Base-by-base conservation (phyloP, 2,329 filamentous ascomycete genomes). In the Alternaria metachromatica region DNA sequence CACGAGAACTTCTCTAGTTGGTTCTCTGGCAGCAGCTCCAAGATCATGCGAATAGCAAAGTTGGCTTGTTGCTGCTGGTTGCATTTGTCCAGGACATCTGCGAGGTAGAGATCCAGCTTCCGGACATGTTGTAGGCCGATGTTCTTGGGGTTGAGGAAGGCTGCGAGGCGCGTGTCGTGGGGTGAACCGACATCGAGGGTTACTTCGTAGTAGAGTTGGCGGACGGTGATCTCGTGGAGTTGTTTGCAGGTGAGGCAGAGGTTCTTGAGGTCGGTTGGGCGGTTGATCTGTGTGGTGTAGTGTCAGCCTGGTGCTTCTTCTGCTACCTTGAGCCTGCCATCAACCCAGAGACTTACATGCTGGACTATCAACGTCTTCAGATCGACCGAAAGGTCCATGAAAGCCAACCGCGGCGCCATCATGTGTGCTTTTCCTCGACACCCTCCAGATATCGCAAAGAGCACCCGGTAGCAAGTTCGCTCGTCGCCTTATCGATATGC, bases 1-100 rank as follows among this genome's bases (percentile, higher is more conserved):
- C 84, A 85, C 64, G 80, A 83, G 74, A 85, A 84, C 64, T 82
- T 81, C 64, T 85, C 83, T 23, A 85, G 75, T 37, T 81, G 82
- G 63, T 85, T 80, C 55, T 84, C 81, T 1, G 84, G 84, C 37
- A 85, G 70, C 64, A 84, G 79, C 63, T 85, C 83, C 18, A 85
- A 62, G 18, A 85, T 79, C 80, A 85, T 83, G 48, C 83, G 81
- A 20, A 82, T 81, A 0, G 82, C 81, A 58, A 85, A 83, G 58
- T 83, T 78, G 43, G 83, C 83, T 64, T 83, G 82, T 58, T 81
- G 78, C 56, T 81, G 63, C 69, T 82, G 80, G 18, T 82, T 81
- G 71, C 80, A 82, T 55, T 82, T 80, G 62, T 85, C 82, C 41
- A 76, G 60, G 15, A 83, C 74, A 50, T 82, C 79, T 21, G 82